Conservation (phyloP, 2,329 filamentous ascomycete genomes). For the Arthrobotrys sinensis region DNA sequence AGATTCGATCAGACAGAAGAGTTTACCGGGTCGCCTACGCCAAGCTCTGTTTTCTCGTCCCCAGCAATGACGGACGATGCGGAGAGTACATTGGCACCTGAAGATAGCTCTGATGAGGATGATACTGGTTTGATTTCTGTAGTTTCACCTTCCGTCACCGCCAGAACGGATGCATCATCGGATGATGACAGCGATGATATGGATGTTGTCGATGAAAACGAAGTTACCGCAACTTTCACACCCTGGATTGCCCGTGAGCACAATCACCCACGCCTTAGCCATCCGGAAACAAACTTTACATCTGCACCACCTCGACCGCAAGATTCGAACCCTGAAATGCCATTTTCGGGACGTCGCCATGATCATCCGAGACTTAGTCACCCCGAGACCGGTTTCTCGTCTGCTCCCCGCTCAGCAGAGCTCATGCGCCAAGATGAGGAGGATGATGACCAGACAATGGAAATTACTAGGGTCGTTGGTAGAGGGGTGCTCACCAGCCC, state of each 20-base stretch:
- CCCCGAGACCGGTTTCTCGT: constrained; percentile 57
- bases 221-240: constrained; percentile 59
- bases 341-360: constrained; percentile 51
- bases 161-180: constrained; percentile 46
- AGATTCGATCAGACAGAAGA: constrained; percentile 51
- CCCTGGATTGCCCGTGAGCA: constrained; percentile 58
- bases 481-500: constrained; percentile 68
- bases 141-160: constrained; percentile 56
- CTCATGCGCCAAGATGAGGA: constrained; percentile 67
- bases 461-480: constrained; percentile 73
- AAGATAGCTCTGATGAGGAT: constrained; percentile 60
- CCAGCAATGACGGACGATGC: constrained; percentile 59
- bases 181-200: constrained; percentile 58
- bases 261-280: constrained; percentile 57
- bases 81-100: constrained; percentile 50
- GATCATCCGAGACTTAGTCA: constrained; percentile 58
- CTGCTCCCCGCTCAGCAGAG: constrained; percentile 39
- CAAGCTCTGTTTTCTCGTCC: constrained; percentile 57
- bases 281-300: constrained; percentile 59
- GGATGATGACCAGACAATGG: constrained; percentile 71
- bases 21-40: constrained; percentile 55
- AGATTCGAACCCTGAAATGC: constrained; percentile 58
- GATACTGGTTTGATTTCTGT: constrained; percentile 62
- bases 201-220: constrained; percentile 57
- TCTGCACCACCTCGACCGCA: constrained; percentile 51